These are phyloP conservation scores for Eutypella sp. DNA, from an alignment of 2,329 filamentous ascomycete species.

Conservation along the genomic window DNA sequence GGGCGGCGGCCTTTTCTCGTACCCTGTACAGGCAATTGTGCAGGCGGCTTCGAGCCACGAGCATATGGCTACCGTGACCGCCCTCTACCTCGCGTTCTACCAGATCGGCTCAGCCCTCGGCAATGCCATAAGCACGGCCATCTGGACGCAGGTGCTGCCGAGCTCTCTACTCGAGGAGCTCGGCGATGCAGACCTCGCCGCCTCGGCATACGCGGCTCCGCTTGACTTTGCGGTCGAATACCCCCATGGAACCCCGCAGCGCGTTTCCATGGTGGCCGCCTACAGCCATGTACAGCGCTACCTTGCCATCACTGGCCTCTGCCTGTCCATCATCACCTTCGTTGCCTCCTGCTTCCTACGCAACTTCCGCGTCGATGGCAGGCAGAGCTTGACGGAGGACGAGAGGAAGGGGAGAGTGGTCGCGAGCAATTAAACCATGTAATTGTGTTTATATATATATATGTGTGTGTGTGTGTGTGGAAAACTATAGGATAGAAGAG, in stretches of 20 bases:
- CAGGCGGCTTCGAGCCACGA: slow-evolving; percentile 40
- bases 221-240: slow-evolving; percentile 30
- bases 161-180: slow-evolving; percentile 33
- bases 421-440: too few species aligned
- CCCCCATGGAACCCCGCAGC: slow-evolving; percentile 38
- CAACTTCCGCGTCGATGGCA: neutral
- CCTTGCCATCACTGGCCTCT: slow-evolving; percentile 44
- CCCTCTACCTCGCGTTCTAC: slow-evolving; percentile 58
- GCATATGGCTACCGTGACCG: slow-evolving; percentile 59
- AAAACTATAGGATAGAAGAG: too few species aligned
- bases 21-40: slow-evolving; percentile 41
- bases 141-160: slow-evolving; percentile 57
- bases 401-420: neutral
- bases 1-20: slow-evolving; percentile 58
- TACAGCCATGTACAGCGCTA: slow-evolving; percentile 44
- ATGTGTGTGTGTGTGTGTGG: too few species aligned
- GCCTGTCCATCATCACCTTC: slow-evolving; percentile 32
- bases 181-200: slow-evolving; percentile 33
- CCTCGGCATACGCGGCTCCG: slow-evolving; percentile 29
- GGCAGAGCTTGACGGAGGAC: neutral
- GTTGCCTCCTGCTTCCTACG: neutral
- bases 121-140: slow-evolving; percentile 54
- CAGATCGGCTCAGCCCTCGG: slow-evolving; percentile 58
- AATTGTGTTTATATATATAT: too few species aligned
- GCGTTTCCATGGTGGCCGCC: slow-evolving; percentile 36